Evolutionary conservation across 371 early-diverging fungal genomes (phyloP), one percentile per base, ranked within the genome.

Genomic region (Zopfochytrium polystomum): DNA sequence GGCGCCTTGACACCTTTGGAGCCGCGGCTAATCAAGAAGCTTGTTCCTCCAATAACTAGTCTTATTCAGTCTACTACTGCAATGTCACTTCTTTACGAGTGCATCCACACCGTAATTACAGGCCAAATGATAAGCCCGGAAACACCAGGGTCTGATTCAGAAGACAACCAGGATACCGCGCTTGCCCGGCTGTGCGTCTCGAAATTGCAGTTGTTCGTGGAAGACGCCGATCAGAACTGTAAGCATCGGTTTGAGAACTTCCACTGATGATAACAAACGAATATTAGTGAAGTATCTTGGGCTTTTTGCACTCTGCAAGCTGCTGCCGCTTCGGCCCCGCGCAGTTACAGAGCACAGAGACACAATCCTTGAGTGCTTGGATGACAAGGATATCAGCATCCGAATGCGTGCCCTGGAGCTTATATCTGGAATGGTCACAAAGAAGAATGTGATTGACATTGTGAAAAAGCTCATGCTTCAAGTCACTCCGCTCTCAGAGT

Each of bases 21-120:
- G 68, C 96, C 98, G 13, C 84, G 98, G 25, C 73, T 97, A 61
- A 86, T 89, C 43, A 90, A 90, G 58, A 96, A 96, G 67, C 78
- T 97, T 9, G 73, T 90, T 9, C 86, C 85, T 9, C 92, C 95
- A 1, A 78, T 97, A 22, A 84, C 89, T 2, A 81, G 85, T 9
- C 74, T 95, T 31, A 90, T 97, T 30, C 85, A 89, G 68, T 88
- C 84, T 6, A 97, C 96, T 0, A 79, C 85, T 2, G 95, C 96
- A 57, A 91, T 91, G 90, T 95, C 95, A 9, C 73, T 97, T 5
- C 73, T 94, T 15, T 95, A 95, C 75, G 98, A 97, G 73, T 92
- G 94, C 73, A 90, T 97, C 31, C 85, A 92, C 55, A 93, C 95
- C 0, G 90, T 91, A 2, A 90, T 97, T 45, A 81, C 85, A 15